Evolutionary conservation across 2,329 filamentous ascomycete species (phyloP).

Genomic region (Coleophoma crateriformis): DNA sequence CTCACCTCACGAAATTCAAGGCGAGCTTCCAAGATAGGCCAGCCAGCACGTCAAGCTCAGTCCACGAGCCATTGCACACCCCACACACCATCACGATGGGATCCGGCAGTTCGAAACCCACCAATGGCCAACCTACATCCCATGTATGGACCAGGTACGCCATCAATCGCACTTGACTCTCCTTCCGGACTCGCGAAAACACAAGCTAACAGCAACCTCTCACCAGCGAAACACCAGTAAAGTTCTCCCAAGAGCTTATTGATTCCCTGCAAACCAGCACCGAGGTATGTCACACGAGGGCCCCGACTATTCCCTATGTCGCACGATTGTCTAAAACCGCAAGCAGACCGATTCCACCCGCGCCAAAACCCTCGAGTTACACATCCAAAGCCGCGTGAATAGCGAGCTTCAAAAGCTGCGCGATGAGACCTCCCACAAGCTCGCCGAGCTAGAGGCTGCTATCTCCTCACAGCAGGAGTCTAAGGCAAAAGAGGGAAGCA

Average conservation of each 20-base stretch:
- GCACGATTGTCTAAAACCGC: neutral
- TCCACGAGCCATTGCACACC: neutral
- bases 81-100: slow-evolving; percentile 20
- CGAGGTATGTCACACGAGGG: slow-evolving; percentile 55
- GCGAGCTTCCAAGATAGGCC: no score
- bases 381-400: slow-evolving; percentile 82
- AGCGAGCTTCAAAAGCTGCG: slow-evolving; percentile 78
- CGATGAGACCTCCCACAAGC: slow-evolving; percentile 61
- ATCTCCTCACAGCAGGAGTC: slow-evolving; percentile 33
- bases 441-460: slow-evolving; percentile 64
- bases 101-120: slow-evolving; percentile 23
- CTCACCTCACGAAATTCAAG: no score
- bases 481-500: neutral
- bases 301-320: no score
- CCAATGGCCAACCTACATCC: slow-evolving; percentile 11
- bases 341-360: slow-evolving; percentile 81
- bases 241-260: slow-evolving; percentile 76
- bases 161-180: neutral
- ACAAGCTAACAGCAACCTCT: slow-evolving; percentile 5
- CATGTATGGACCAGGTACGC: slow-evolving; percentile 24
- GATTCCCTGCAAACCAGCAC: slow-evolving; percentile 77
- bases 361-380: slow-evolving; percentile 75
- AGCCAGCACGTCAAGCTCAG: neutral
- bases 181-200: neutral
- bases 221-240: slow-evolving; percentile 54